Evolutionary conservation across 2,329 filamentous ascomycete species (phyloP), one percentile per base, ranked within the genome.

Genomic region (Calonectria pauciramosa): DNA sequence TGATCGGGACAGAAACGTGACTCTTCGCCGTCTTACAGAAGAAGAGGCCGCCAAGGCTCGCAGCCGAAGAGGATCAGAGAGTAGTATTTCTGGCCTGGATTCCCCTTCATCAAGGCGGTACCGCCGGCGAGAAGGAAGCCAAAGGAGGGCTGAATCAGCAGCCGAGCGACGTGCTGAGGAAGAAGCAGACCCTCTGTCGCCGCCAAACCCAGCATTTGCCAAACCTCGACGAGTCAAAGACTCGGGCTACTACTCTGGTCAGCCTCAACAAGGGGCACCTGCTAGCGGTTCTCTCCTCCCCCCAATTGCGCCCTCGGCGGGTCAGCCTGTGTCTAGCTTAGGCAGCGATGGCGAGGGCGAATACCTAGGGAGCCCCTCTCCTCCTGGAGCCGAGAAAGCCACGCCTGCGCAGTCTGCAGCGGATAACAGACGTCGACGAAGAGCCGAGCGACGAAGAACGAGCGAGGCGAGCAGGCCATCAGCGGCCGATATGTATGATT

Each of bases 211-310:
- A 13, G 86, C 90, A 8, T 92, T 91, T 79, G 89, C 90, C 7
- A 88, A 86, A 52, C 87, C 87, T 0, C 85, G 86, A 73, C 87
- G 87, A 79, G 85, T 83, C 14, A 93, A 92, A 79, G 91, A 93
- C 80, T 91, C 90, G 56, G 90, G 90, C 11, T 93, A 93, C 79
- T 93, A 91, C 80, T 91, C 90, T 4, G 90, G 90, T n/a, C 82
- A 82, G 60, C 79, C 77, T 11, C 84, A 87, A 3, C 86, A 86
- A 20, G 85, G 87, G n/a, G 87, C 86, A 10, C 84, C 86, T 2
- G 82, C 84, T 7, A 26, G 34, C 14, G 77, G 74, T 14, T 70
- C 76, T 68, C 54, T 59, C n/a, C 28, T 65, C 3, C 70, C 54
- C 30, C 71, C 71, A 14, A 52, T 51, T n/a, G 73, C 73, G 20